Conservation (phyloP, 164 flowering plant species). For the Vitis rupestris region DNA sequence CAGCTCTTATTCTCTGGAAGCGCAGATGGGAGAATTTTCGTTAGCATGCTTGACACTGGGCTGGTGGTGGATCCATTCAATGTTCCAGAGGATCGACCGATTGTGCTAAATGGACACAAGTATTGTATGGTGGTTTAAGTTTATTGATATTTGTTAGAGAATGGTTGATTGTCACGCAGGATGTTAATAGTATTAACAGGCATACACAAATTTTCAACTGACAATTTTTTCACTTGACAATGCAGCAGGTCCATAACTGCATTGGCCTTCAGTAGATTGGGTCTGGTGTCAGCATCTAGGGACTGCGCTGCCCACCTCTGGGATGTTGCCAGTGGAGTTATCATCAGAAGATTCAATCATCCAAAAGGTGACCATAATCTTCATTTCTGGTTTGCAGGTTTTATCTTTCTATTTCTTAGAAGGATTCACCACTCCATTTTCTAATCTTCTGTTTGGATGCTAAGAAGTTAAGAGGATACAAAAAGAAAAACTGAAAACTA, state of each 20-base stretch:
- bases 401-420: not conserved
- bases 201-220: not conserved
- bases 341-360: constrained; percentile 38
- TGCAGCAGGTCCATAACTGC: constrained; percentile 55
- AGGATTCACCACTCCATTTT: not conserved
- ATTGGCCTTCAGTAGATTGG: constrained; percentile 35
- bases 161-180: not conserved
- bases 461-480: not conserved
- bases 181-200: too few species aligned
- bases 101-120: constrained; percentile 56
- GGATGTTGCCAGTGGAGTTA: constrained; percentile 34
- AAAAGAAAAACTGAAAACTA: not conserved
- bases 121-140: constrained; percentile 35
- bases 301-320: constrained; percentile 58
- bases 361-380: constrained; percentile 37
- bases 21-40: constrained; percentile 49
- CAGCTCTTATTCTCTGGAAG: constrained; percentile 43
- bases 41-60: constrained; percentile 35
- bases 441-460: not conserved
- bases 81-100: constrained; percentile 23
- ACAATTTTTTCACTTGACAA: not conserved
- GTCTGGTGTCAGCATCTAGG: constrained; percentile 51
- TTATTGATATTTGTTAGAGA: constrained; percentile 14
- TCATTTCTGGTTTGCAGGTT: not conserved
- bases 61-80: constrained; percentile 22